Percentiles rank a stretch among this genome's conserved stretches.
Evolutionary conservation across 2,329 filamentous ascomycete genomes (phyloP).

Genomic region (Zymoseptoria ardabiliae): DNA sequence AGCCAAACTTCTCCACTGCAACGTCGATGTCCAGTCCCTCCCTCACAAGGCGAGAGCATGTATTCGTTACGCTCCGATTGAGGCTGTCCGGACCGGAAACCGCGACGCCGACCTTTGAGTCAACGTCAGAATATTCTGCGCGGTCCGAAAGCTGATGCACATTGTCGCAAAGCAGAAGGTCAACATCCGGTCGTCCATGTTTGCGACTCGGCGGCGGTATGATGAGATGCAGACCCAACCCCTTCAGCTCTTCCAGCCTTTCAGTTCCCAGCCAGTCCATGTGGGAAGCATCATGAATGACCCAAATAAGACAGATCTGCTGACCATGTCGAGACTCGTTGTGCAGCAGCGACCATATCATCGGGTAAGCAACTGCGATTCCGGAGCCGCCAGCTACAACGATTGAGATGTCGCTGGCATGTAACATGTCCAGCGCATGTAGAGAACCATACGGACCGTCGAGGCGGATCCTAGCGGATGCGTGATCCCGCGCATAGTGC

Average conservation of each 20-base stretch:
- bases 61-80: conserved; percentile 54
- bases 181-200: conserved; percentile 49
- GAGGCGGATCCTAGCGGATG: conserved; percentile 44
- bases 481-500: conserved; percentile 40
- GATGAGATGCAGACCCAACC: conserved; percentile 45
- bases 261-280: conserved; percentile 47
- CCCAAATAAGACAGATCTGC: conserved; percentile 46
- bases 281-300: conserved; percentile 49
- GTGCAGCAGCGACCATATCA: conserved; percentile 44
- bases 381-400: conserved; percentile 58
- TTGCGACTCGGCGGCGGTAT: conserved; percentile 49
- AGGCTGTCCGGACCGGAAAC: conserved; percentile 57
- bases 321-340: conserved; percentile 11
- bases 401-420: conserved; percentile 43
- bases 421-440: conserved; percentile 48
- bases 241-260: conserved; percentile 43
- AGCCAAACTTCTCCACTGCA: conserved; percentile 61
- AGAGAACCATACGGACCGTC: conserved; percentile 59
- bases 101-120: conserved; percentile 43
- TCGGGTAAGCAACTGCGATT: conserved; percentile 56
- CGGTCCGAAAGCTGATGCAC: conserved; percentile 28
- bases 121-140: conserved; percentile 11
- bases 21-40: conserved; percentile 46
- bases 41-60: conserved; percentile 44
- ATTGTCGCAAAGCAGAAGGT: conserved; percentile 36